Percentiles rank a stretch among this genome's conserved stretches.
Evolutionary conservation across 768 basidiomycete species (phyloP).

Genomic region (Russula compacta): DNA sequence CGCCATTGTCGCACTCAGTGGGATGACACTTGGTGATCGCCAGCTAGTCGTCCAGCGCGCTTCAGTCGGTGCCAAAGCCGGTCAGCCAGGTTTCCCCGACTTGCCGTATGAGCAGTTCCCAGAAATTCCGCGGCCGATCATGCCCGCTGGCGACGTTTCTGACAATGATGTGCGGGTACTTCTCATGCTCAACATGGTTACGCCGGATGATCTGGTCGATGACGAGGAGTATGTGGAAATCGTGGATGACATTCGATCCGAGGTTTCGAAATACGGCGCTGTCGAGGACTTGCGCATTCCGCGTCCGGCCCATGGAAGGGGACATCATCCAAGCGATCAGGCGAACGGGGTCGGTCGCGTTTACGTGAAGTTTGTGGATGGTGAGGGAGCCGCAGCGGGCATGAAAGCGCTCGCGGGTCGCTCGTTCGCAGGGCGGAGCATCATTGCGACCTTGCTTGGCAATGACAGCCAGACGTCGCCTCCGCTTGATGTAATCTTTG

Average conservation of each 20-base stretch:
- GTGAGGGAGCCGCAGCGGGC: constrained; percentile 55
- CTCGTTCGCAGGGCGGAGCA: constrained; percentile 78
- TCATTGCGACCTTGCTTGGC: constrained; percentile 74
- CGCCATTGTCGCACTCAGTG: constrained; percentile 91
- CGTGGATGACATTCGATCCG: constrained; percentile 88
- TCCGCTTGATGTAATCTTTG: constrained; percentile 73
- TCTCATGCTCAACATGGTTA: constrained; percentile 99
- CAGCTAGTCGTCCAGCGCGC: constrained; percentile 95
- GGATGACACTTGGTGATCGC: constrained; percentile 96
- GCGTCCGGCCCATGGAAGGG: constrained; percentile 49
- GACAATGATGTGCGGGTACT: constrained; percentile 61
- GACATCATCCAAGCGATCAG: constrained; percentile 44
- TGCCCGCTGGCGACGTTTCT: constrained; percentile 69
- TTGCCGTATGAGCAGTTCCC: constrained; percentile 75
- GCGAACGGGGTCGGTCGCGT: constrained; percentile 91
- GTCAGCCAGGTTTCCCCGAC: constrained; percentile 51
- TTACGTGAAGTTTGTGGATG: constrained; percentile 76
- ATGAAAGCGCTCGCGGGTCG: constrained; percentile 85
- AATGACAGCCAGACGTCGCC: constrained; percentile 83
- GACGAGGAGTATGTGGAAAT: constrained; percentile 93
- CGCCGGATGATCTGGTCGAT: constrained; percentile 79
- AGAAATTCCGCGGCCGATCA: constrained; percentile 78
- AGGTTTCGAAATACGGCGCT: constrained; percentile 70
- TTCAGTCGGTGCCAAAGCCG: constrained; percentile 83
- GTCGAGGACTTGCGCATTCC: constrained; percentile 87